Base-by-base conservation (phyloP, 176 grass and related monocot genomes). In the Carex myosuroides region DNA sequence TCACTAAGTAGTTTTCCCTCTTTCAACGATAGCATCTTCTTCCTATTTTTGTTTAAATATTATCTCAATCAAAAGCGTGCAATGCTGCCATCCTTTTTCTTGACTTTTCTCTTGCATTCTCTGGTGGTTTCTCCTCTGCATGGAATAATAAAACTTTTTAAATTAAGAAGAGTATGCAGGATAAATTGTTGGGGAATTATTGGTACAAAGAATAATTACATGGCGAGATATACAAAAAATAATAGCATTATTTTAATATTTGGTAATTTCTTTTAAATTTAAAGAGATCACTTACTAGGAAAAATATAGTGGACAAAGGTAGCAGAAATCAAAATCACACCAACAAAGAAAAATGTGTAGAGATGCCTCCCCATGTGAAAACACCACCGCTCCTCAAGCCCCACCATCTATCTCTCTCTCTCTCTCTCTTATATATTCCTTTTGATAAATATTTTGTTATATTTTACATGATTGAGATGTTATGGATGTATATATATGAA, bases 261-360 rank as follows among this genome's bases (percentile, higher is more conserved):
- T 39, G 37, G 4, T 39, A 39, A 39, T 39, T 24, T 14, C 8
- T 66, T 33, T 33, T 37, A 64, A 64, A 30, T 30, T 48, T 5
- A 50, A 50, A 73, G 3, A 22, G 17, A 22, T 39, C 2, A 1
- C 21, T 56, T 56, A 77, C 72, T 50, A 56, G 72, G 72, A 77
- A 50, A 77, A 56, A 77, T 32, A 56, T 77, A 77, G 50, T 77
- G 72, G 13, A 77, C 13, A 77, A 77, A 32, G 50, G 50, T 56
- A 56, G 24, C 72, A 77, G 72, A 24, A 54, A 76, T 13, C 48
- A 77, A 33, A 56, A 77, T 52, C 72, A 32, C 72, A 56, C 72
- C 72, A 54, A 77, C 50, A 77, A 77, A 77, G 72, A 77, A 50
- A 30, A 77, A 24, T 56, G 72, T 18, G 13, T 77, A 77, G 50